Conservation (phyloP, 208 protist species). For the Trypanosoma brucei region DNA sequence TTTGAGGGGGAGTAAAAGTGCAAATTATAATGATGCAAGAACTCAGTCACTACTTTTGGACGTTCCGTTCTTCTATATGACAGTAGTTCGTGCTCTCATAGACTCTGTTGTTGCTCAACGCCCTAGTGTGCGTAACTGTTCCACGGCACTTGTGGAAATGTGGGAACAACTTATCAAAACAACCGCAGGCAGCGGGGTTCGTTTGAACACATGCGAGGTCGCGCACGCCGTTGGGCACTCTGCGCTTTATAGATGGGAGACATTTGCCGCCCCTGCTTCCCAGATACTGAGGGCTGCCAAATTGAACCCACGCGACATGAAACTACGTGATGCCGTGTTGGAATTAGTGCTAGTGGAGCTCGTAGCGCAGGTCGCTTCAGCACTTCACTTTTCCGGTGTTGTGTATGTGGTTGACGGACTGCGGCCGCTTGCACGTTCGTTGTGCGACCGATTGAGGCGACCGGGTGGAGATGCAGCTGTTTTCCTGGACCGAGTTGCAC, state of each 20-base stretch:
- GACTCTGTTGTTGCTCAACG: slow-evolving; percentile 60
- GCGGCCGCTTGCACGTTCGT: slow-evolving; percentile 7
- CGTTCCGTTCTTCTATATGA: slow-evolving; percentile 40
- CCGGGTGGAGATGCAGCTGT: slow-evolving; percentile 42
- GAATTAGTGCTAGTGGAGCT: slow-evolving; percentile 48
- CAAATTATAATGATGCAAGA: too few relatives aligned
- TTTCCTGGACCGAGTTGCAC: slow-evolving; percentile 22
- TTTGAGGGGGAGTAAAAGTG: neutral
- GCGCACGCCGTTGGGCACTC: slow-evolving; percentile 34
- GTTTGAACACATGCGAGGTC: slow-evolving; percentile 34
- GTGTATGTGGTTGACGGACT: slow-evolving; percentile 54
- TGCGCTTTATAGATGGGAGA: slow-evolving; percentile 40
- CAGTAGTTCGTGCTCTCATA: slow-evolving; percentile 43
- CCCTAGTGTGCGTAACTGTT: slow-evolving; percentile 35
- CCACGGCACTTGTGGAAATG: slow-evolving; percentile 37
- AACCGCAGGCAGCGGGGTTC: slow-evolving; percentile 10
- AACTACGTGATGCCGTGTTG: slow-evolving; percentile 48
- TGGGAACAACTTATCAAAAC: slow-evolving; percentile 47
- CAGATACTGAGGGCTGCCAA: slow-evolving; percentile 41
- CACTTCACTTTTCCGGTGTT: slow-evolving; percentile 55
- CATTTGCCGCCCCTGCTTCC: slow-evolving; percentile 29
- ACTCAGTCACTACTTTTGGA: slow-evolving; percentile 24
- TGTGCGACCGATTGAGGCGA: slow-evolving; percentile 28
- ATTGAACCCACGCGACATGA: slow-evolving; percentile 17
- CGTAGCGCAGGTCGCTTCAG: slow-evolving; percentile 40